A percentile compares a stretch with the other conserved stretches of the same genome.
phyloP scores from a whole-genome alignment of 441 rosid genomes.

The Erodium chrysanthum region DNA sequence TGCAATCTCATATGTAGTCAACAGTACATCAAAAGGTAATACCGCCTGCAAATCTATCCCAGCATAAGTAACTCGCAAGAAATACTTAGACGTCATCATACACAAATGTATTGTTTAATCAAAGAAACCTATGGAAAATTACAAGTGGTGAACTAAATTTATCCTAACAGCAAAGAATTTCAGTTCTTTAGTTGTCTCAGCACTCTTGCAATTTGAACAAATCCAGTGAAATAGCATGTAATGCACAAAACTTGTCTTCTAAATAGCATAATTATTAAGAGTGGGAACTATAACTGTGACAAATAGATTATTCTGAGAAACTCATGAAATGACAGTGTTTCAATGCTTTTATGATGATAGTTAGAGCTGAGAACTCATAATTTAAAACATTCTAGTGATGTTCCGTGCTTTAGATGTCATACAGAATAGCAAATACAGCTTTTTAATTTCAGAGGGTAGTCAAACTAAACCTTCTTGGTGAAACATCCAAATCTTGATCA shows the following conservation, averaged over 20 bases:
- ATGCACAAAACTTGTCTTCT: neutral
- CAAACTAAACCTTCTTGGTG: neutral
- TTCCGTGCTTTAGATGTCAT: neutral
- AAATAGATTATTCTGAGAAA: neutral
- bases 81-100: neutral
- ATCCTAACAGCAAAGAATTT: neutral
- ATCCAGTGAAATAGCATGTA: neutral
- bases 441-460: neutral
- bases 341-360: neutral
- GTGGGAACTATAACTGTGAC: neutral
- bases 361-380: neutral
- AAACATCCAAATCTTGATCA: neutral
- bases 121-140: neutral
- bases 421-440: neutral
- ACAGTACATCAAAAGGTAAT: constrained; percentile 59
- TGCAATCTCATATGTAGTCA: constrained; percentile 75
- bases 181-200: neutral
- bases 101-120: neutral
- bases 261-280: neutral
- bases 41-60: constrained; percentile 31
- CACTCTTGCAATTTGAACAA: neutral
- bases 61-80: constrained; percentile 10
- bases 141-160: neutral
- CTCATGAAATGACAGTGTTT: neutral
- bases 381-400: neutral